Evolutionary conservation across 352 stramenopile species (phyloP).

Genomic region (Peronospora destructor): DNA sequence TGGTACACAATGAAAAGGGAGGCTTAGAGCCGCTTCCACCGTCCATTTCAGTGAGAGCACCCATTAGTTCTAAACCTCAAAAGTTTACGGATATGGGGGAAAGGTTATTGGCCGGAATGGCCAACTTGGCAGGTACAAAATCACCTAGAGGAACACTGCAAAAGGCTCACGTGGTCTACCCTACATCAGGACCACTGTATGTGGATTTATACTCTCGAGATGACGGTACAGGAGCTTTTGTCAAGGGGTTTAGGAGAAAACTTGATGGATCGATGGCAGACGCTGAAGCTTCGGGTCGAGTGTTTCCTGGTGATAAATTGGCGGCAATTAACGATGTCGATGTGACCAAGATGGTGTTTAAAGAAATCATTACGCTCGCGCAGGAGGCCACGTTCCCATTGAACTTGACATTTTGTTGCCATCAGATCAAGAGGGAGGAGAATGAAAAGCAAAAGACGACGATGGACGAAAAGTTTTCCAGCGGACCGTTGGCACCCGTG

Average conservation of each 20-base stretch:
- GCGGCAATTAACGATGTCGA: slow-evolving; percentile 57
- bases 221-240: slow-evolving; percentile 57
- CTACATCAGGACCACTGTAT: slow-evolving; percentile 41
- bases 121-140: slow-evolving; percentile 25
- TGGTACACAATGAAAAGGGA: slow-evolving; percentile 6
- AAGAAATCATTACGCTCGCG: slow-evolving; percentile 56
- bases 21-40: slow-evolving; percentile 4
- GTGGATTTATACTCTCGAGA: slow-evolving; percentile 71
- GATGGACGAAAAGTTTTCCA: slow-evolving; percentile 20
- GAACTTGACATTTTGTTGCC: slow-evolving; percentile 58
- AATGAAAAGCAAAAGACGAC: slow-evolving; percentile 11
- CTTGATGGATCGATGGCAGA: slow-evolving; percentile 44
- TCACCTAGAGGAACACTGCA: slow-evolving; percentile 17
- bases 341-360: slow-evolving; percentile 53
- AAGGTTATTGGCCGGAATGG: slow-evolving; percentile 41
- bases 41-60: slow-evolving; percentile 26
- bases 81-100: slow-evolving; percentile 38
- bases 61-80: slow-evolving; percentile 15
- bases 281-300: slow-evolving; percentile 45
- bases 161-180: slow-evolving; percentile 46
- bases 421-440: slow-evolving; percentile 16
- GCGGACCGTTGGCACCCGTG: slow-evolving; percentile 16
- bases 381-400: slow-evolving; percentile 61
- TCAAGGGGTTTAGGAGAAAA: slow-evolving; percentile 68
- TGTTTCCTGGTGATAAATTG: slow-evolving; percentile 61